Base-by-base conservation (phyloP, 257 asterid species). In the Przewalskia tangutica region DNA sequence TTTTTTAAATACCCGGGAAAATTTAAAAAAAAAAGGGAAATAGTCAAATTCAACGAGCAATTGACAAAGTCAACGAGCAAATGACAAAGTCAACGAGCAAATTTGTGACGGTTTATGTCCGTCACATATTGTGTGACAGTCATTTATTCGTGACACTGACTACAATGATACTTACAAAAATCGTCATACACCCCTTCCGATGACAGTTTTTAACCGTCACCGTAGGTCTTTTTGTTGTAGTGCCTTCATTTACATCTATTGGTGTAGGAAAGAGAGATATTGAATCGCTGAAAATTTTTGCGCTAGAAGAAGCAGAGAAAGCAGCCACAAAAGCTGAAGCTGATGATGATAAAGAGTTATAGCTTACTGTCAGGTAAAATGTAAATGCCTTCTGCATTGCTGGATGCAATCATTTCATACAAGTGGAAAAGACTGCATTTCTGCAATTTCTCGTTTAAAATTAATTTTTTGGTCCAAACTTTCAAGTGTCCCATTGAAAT, bases 301-400 rank as follows among this genome's bases (percentile, higher is more conserved):
- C 87, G 65, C 77, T 92, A 20, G 90, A 89, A 91, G 98, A 94
- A 89, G 89, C 89, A 81, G 93, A 88, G 79, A 90, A 91, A 73
- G 98, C 95, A 60, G 92, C 89, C 78, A 64, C 90, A 51, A 91
- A 87, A 83, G 87, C 92, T 51, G 89, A 87, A 83, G 83, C 80
- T 32, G 90, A 85, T 67, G 83, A 82, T 16, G 91, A 92, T 78
- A 88, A 85, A 55, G 97, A 92, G 86, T 82, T 91, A 84, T 94
- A 85, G 89, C 70, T 76, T 14, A 27, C 48, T 76, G 55, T 64
- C 64, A 67, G 89, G 91, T 86, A 82, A 58, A 81, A 13, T 8
- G 71, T 65, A 63, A 50, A 75, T 27, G 63, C 46, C 80, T 50
- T 73, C 13, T 50, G 63, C 4, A 56, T 56, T 18, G 63, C 63